Base-by-base conservation (phyloP, 352 stramenopile genomes). In the Globisporangium paroecandrum region DNA sequence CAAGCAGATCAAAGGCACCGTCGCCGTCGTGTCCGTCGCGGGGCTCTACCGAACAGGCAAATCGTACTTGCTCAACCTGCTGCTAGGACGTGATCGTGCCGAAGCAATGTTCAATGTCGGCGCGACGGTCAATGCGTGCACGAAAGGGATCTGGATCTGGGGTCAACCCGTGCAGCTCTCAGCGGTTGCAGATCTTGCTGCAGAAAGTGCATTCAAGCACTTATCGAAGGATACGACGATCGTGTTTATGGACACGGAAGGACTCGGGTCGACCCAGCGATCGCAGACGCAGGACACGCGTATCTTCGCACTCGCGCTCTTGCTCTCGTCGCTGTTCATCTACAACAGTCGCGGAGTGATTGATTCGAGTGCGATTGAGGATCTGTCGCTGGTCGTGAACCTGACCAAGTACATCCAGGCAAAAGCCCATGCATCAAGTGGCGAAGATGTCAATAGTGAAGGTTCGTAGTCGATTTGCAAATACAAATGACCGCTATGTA, bases 81-180 rank as follows among this genome's bases (percentile, higher is more conserved):
- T 95, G 32, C 71, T 89, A 1, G 78, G 68, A 29, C 64, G 77
- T 34, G 70, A 87, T 51, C 73, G 76, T 46, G 77, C 76, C 1
- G 74, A 80, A 55, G 74, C 78, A 27, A 90, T 90, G 76, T 97
- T 97, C 78, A 73, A 78, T 56, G 86, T 92, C 20, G 85, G 85
- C 18, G 74, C 73, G 46, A 93, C 83, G 3, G 76, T 94, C 1
- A 89, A 92, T 55, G 85, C 82, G 46, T 93, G 87, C 65, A 94
- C 87, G 8, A 89, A 90, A 57, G 87, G 87, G 4, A 91, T 94
- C 54, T 94, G 87, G 87, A 83, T 95, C 59, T 94, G 87, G 85
- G 81, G 79, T 10, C 72, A 91, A 58, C 80, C 83, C 0, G 59
- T 82, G 12, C 65, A 77, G 32, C 51, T 78, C 41, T 66, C 65